Evolutionary conservation across 768 basidiomycete species (phyloP).

Genomic region (Nevesoporus exiguus): DNA sequence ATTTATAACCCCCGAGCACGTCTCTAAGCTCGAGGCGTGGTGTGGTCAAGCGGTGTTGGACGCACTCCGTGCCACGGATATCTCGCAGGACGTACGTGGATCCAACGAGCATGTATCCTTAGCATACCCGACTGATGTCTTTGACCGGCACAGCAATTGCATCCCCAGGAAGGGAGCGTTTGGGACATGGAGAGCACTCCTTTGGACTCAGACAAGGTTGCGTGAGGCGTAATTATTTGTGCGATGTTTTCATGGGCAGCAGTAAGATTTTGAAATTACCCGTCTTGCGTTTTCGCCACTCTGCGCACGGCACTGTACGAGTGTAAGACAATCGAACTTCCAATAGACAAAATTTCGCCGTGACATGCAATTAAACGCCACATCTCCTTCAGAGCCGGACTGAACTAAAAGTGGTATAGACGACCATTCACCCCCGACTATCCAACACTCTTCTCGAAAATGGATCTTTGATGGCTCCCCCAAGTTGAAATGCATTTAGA

Average conservation of each 20-base stretch:
- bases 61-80: slow-evolving; percentile 46
- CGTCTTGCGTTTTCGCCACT: neutral
- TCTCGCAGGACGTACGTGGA: slow-evolving; percentile 47
- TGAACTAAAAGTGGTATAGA: slow-evolving; percentile 2
- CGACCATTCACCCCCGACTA: neutral
- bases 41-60: slow-evolving; percentile 57
- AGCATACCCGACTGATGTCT: slow-evolving; percentile 10
- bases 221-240: slow-evolving; percentile 7
- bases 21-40: slow-evolving; percentile 59
- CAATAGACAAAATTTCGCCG: neutral
- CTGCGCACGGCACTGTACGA: neutral
- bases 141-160: slow-evolving; percentile 41
- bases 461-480: neutral
- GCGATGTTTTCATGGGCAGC: neutral
- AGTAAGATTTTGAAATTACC: slow-evolving; percentile 2
- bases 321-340: neutral
- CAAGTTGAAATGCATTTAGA: neutral
- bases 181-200: slow-evolving; percentile 39
- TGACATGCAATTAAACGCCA: slow-evolving; percentile 23
- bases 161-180: slow-evolving; percentile 52
- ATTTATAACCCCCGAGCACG: slow-evolving; percentile 71
- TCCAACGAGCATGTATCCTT: neutral
- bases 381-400: slow-evolving; percentile 17
- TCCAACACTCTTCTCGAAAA: neutral
- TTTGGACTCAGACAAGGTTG: slow-evolving; percentile 3